Evolutionary conservation across 768 basidiomycete species (phyloP).

Genomic region (Mycena rosella): DNA sequence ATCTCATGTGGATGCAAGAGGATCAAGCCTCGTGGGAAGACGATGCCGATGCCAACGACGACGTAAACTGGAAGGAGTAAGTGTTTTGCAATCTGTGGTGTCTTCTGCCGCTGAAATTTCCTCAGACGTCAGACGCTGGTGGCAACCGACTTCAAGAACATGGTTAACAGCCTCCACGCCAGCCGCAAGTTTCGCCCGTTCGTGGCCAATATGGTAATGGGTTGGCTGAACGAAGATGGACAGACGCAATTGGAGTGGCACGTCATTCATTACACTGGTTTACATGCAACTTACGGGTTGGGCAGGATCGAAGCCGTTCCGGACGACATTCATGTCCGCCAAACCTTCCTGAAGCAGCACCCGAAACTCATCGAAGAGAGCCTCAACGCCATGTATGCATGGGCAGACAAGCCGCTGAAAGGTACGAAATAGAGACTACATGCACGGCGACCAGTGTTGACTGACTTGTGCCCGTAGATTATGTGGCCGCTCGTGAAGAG

Average conservation of each 20-base stretch:
- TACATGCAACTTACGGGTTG: neutral
- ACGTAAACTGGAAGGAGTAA: neutral
- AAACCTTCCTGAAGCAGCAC: neutral
- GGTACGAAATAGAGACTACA: neutral
- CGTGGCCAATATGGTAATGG: too few relatives aligned
- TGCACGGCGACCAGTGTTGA: too few relatives aligned
- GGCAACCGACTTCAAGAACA: neutral
- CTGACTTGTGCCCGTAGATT: too few relatives aligned
- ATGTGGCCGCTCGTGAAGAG: too few relatives aligned
- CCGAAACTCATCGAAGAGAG: neutral
- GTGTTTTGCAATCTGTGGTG: neutral
- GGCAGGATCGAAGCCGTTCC: neutral
- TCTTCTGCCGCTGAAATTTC: neutral
- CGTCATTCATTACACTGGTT: neutral
- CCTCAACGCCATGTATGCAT: neutral
- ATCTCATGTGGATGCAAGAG: neutral
- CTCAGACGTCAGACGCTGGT: neutral
- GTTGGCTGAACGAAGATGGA: too few relatives aligned
- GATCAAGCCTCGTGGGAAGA: too few relatives aligned
- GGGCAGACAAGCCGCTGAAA: neutral
- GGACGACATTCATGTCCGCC: neutral
- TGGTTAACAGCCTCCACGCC: too few relatives aligned
- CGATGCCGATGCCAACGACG: neutral
- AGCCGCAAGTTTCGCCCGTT: too few relatives aligned
- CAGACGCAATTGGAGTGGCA: neutral